A percentile compares a stretch with the other conserved stretches of the same genome.
Conservation (phyloP, 495 filamentous ascomycete species). For the Tetracladium setigerum region DNA sequence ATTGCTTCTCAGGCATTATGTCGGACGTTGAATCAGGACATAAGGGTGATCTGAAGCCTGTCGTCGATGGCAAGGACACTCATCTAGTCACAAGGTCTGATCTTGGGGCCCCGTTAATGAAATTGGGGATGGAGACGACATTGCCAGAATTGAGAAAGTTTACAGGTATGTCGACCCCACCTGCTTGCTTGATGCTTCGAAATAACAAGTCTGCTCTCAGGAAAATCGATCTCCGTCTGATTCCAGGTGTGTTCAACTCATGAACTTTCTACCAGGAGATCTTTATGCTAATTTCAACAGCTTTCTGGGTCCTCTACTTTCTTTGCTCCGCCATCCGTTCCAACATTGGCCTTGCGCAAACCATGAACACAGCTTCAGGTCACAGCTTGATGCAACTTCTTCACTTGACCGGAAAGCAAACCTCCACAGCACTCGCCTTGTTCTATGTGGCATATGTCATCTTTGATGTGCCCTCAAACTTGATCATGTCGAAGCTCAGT, state of each 20-base stretch:
- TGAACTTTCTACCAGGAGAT: no score
- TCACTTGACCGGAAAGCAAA: conserved; percentile 59
- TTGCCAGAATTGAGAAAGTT: conserved; percentile 53
- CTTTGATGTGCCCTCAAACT: conserved; percentile 83
- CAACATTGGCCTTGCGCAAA: conserved; percentile 84
- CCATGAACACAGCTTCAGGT: conserved; percentile 64
- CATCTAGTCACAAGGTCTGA: background rate
- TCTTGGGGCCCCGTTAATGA: background rate
- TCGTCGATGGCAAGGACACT: conserved; percentile 7
- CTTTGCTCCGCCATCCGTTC: conserved; percentile 85
- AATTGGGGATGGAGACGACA: conserved; percentile 29
- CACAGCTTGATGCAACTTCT: conserved; percentile 66
- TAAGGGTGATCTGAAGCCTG: background rate
- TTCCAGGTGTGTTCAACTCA: conserved; percentile 43
- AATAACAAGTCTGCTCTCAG: conserved; percentile 25
- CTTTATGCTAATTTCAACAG: conserved; percentile 33
- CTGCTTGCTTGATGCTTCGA: no score
- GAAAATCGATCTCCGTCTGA: conserved; percentile 78
- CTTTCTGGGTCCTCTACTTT: conserved; percentile 92
- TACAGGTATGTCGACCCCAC: conserved; percentile 55
- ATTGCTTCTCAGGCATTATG: conserved; percentile 41
- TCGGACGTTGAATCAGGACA: conserved; percentile 13
- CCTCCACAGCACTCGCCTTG: conserved; percentile 74
- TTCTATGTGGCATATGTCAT: conserved; percentile 90
- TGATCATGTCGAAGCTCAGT: conserved; percentile 78